These are phyloP conservation scores for Monotropa hypopitys DNA, from an alignment of 179 eudicot genomes.

Conservation along the genomic window DNA sequence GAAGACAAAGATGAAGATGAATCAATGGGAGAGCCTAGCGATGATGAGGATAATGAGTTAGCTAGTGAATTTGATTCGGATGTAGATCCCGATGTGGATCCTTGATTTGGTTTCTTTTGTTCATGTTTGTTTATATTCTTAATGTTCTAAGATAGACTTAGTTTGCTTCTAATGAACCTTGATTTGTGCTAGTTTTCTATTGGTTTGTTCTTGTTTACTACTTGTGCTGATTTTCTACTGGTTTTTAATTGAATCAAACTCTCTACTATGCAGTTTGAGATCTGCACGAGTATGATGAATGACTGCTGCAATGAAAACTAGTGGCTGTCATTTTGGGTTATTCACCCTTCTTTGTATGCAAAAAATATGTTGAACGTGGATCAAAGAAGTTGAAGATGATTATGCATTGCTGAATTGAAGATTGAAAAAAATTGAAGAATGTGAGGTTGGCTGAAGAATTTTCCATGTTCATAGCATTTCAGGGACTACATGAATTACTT, in stretches of 20 bases:
- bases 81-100: background rate
- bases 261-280: too few relatives aligned
- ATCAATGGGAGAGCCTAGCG: background rate
- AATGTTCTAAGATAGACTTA: background rate
- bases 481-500: too few relatives aligned
- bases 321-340: too few relatives aligned
- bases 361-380: too few relatives aligned
- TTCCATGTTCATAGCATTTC: too few relatives aligned
- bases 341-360: too few relatives aligned
- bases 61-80: background rate
- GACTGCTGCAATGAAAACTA: too few relatives aligned
- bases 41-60: background rate
- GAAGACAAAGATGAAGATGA: background rate
- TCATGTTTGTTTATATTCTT: background rate
- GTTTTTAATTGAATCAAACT: too few relatives aligned
- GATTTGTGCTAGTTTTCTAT: too few relatives aligned
- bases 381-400: background rate
- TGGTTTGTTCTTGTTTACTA: too few relatives aligned
- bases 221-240: too few relatives aligned
- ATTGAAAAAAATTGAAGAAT: background rate
- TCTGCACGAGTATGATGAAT: too few relatives aligned
- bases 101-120: background rate
- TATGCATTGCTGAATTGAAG: background rate
- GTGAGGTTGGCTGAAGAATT: background rate
- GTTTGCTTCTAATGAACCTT: background rate